These are phyloP conservation scores for Dryadomyces quercivorus DNA, from an alignment of 2,329 filamentous ascomycete genomes.

Conservation along the genomic window DNA sequence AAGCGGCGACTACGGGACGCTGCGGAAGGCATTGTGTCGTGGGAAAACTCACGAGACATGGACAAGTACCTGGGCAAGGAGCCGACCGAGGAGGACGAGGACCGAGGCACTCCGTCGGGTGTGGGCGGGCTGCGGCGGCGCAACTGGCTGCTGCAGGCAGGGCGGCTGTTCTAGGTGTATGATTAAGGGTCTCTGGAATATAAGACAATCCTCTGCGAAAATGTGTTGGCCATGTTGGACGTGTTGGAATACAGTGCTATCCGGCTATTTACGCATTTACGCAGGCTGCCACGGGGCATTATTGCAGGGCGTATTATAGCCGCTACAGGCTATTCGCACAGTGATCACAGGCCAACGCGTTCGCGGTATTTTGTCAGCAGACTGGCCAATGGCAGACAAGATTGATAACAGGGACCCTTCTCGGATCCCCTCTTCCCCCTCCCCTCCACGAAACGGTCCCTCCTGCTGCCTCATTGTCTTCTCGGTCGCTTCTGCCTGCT, in stretches of 20 bases:
- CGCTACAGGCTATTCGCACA: no score
- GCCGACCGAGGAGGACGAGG: neutral
- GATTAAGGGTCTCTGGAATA: neutral
- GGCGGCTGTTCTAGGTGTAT: neutral
- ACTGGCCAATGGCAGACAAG: neutral
- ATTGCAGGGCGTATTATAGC: no score
- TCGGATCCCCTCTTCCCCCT: neutral
- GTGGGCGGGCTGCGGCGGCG: neutral
- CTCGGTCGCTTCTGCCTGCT: neutral
- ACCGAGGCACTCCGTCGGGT: neutral
- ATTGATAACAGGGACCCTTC: neutral
- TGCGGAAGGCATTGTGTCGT: constrained; percentile 48
- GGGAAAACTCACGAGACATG: constrained; percentile 35
- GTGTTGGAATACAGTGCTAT: neutral
- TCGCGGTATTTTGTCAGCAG: no score
- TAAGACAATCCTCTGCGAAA: neutral
- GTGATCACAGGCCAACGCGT: no score
- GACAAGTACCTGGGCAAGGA: neutral
- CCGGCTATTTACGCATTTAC: no score
- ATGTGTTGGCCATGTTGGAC: no score
- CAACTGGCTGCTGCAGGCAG: constrained; percentile 1
- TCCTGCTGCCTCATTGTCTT: constrained; percentile 4
- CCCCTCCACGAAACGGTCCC: neutral
- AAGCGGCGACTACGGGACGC: constrained; percentile 52
- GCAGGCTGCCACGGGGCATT: no score